A percentile compares a stretch with the other conserved stretches of the same genome.
These are phyloP conservation scores for Stropharia rugosoannulata DNA, from an alignment of 768 basidiomycete species.

Conservation along the genomic window DNA sequence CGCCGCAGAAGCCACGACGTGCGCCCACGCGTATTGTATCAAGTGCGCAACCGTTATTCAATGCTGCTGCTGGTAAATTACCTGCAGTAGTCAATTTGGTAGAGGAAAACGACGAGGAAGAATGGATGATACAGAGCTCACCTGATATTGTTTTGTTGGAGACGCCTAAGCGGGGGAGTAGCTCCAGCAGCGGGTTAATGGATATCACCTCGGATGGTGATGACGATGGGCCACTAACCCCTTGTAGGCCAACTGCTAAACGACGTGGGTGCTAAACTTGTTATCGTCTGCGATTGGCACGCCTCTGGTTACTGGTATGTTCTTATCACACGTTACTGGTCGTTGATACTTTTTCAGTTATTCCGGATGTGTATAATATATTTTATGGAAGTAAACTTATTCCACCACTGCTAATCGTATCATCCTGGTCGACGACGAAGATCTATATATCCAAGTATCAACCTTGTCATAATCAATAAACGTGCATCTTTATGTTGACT, in stretches of 20 bases:
- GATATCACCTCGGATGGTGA: conserved; percentile 10
- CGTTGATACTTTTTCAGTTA: too few relatives aligned
- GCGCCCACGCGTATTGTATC: conserved; percentile 7
- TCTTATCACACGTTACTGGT: neutral
- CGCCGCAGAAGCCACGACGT: conserved; percentile 16
- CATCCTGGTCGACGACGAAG: too few relatives aligned
- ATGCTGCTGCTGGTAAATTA: neutral
- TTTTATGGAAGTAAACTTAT: too few relatives aligned
- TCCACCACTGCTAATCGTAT: too few relatives aligned
- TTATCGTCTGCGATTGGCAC: neutral
- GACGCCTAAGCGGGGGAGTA: conserved; percentile 8
- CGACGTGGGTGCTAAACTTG: neutral
- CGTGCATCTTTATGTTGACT: too few relatives aligned
- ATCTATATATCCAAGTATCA: too few relatives aligned
- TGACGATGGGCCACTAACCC: conserved; percentile 13
- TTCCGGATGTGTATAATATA: too few relatives aligned
- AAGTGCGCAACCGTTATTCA: conserved; percentile 7
- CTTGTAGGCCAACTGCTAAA: conserved; percentile 18
- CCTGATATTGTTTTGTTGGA: conserved; percentile 39
- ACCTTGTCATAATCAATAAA: too few relatives aligned
- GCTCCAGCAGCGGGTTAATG: conserved; percentile 2
- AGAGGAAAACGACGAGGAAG: conserved; percentile 27
- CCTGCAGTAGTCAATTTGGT: neutral
- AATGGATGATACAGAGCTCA: conserved; percentile 42
- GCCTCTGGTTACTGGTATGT: neutral